Evolutionary conservation across 2,329 filamentous ascomycete genomes (phyloP).

Genomic region (Pseudogymnoascus sp.): DNA sequence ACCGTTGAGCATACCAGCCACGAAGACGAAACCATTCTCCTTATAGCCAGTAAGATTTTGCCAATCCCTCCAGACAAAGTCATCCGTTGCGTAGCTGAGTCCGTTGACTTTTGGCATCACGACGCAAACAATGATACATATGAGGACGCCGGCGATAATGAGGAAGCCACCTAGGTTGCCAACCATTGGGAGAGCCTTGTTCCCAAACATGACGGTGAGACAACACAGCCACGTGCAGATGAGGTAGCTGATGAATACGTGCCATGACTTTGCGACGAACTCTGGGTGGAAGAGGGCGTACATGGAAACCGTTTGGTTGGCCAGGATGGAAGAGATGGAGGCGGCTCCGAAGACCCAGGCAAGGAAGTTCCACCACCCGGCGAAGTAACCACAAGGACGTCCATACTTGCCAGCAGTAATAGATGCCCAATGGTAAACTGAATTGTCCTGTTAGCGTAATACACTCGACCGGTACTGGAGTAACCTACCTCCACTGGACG

Average conservation of each 20-base stretch:
- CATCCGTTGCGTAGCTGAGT: slow-evolving; percentile 28
- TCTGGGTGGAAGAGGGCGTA: slow-evolving; percentile 33
- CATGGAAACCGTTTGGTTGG: slow-evolving; percentile 10
- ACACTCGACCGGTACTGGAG: background rate
- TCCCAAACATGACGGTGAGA: slow-evolving; percentile 40
- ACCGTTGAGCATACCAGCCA: slow-evolving; percentile 54
- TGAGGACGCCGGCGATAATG: slow-evolving; percentile 40
- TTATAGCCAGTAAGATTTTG: slow-evolving; percentile 33
- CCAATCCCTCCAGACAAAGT: slow-evolving; percentile 35
- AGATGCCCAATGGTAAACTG: slow-evolving; percentile 52
- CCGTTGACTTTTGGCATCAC: slow-evolving; percentile 41
- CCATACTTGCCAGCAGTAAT: slow-evolving; percentile 41
- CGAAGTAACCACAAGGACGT: slow-evolving; percentile 35
- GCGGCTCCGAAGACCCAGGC: slow-evolving; percentile 30
- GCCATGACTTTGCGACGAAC: slow-evolving; percentile 36
- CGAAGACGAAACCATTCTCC: slow-evolving; percentile 45
- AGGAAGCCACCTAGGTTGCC: slow-evolving; percentile 44
- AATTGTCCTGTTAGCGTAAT: background rate
- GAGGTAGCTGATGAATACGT: slow-evolving; percentile 39
- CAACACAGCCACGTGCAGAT: slow-evolving; percentile 37
- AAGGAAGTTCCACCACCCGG: slow-evolving; percentile 40
- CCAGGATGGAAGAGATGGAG: slow-evolving; percentile 10
- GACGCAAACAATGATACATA: slow-evolving; percentile 45
- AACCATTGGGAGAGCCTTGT: slow-evolving; percentile 40
- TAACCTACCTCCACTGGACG: slow-evolving; percentile 37